Evolutionary conservation across 164 flowering plant genomes (phyloP).

Genomic region (Houttuynia cordata): DNA sequence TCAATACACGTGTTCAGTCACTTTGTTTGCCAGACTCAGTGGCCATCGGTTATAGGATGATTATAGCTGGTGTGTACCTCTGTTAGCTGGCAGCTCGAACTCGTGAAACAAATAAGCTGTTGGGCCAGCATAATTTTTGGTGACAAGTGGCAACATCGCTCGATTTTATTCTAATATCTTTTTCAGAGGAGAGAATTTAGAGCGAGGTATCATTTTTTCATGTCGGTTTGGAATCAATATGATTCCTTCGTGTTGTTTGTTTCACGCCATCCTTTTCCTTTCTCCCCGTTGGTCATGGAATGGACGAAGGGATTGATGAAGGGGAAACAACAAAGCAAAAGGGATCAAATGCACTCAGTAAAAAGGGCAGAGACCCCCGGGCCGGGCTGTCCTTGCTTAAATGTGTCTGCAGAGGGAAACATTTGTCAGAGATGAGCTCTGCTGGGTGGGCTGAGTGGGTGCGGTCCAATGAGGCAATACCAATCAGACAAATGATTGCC

Average conservation of each 20-base stretch:
- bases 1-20: too few relatives aligned
- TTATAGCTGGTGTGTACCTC: too few relatives aligned
- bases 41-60: too few relatives aligned
- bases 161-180: too few relatives aligned
- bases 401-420: not conserved
- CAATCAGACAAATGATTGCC: not conserved
- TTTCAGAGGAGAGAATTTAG: not conserved
- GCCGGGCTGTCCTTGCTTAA: not conserved
- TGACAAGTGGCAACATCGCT: too few relatives aligned
- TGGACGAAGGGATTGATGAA: not conserved
- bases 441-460: not conserved
- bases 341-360: not conserved
- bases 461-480: slow-evolving; percentile 1
- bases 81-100: too few relatives aligned
- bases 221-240: too few relatives aligned
- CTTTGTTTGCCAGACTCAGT: too few relatives aligned
- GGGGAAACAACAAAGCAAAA: not conserved
- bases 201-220: not conserved
- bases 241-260: not conserved
- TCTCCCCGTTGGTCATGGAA: not conserved
- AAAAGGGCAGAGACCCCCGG: not conserved
- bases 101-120: too few relatives aligned
- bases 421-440: not conserved
- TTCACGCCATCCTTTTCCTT: not conserved
- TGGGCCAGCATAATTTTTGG: too few relatives aligned